These are phyloP conservation scores for Dendrobium huoshanense DNA, from an alignment of 106 monocot genomes.

Conservation along the genomic window DNA sequence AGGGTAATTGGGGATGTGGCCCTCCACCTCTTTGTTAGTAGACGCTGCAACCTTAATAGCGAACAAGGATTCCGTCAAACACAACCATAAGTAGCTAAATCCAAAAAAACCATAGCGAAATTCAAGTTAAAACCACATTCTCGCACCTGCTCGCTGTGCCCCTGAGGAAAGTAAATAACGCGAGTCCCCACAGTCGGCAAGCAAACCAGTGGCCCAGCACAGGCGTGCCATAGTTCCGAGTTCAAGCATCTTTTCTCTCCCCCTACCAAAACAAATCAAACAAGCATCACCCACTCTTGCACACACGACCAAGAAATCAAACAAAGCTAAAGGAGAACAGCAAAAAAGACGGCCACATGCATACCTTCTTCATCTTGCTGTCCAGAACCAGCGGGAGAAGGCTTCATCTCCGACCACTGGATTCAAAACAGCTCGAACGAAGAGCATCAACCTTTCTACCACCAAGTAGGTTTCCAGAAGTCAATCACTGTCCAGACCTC, in stretches of 20 bases:
- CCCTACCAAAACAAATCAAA: slow-evolving; percentile 53
- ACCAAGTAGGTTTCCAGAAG: no score
- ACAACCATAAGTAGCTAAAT: no score
- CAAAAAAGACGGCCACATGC: neutral
- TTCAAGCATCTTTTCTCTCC: slow-evolving; percentile 14
- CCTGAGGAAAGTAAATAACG: slow-evolving; percentile 74
- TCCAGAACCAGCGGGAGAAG: slow-evolving; percentile 34
- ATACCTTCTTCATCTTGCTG: slow-evolving; percentile 55
- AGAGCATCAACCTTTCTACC: no score
- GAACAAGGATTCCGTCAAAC: neutral
- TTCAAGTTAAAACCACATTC: slow-evolving; percentile 9
- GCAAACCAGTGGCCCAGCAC: slow-evolving; percentile 82
- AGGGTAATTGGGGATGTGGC: slow-evolving; percentile 90
- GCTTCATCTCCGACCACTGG: slow-evolving; percentile 44
- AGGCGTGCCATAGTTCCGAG: slow-evolving; percentile 10
- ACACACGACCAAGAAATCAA: no score
- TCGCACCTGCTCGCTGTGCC: slow-evolving; percentile 34
- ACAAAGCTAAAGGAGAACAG: neutral
- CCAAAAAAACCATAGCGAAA: neutral
- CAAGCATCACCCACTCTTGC: slow-evolving; percentile 30
- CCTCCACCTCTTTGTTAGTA: slow-evolving; percentile 90
- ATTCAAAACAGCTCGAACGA: no score
- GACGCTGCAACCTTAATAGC: slow-evolving; percentile 72
- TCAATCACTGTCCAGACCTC: neutral
- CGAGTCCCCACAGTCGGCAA: slow-evolving; percentile 71